Evolutionary conservation across 2,329 filamentous ascomycete species (phyloP).

Genomic region (Trichoderma endophyticum): DNA sequence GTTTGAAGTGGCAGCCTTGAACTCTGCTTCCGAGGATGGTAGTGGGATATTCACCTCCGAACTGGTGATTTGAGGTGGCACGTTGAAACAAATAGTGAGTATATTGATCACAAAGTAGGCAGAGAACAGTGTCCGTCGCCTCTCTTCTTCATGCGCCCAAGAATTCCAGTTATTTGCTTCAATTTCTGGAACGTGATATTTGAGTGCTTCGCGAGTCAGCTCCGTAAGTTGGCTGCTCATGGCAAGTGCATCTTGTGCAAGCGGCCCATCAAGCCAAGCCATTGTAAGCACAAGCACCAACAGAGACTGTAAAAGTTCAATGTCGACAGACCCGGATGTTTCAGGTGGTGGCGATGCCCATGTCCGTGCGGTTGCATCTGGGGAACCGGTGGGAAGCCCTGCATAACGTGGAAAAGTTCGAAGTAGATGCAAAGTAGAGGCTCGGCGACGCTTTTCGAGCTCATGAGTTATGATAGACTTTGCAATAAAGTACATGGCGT

Average conservation of each 20-base stretch:
- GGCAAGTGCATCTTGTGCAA: neutral
- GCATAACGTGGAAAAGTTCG: neutral
- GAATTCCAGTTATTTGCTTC: neutral
- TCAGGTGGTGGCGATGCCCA: neutral
- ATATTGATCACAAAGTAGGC: neutral
- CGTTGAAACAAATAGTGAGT: neutral
- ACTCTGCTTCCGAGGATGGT: neutral
- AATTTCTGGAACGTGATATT: neutral
- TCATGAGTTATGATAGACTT: neutral
- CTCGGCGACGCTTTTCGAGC: neutral
- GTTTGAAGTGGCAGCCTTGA: neutral
- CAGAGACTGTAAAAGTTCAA: neutral
- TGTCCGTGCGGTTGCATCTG: neutral
- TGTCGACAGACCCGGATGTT: neutral
- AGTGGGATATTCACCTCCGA: neutral
- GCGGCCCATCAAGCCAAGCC: neutral
- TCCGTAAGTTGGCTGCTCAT: neutral
- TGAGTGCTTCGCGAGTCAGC: neutral
- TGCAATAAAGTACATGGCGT: neutral
- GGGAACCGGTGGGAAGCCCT: neutral
- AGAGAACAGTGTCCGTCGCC: neutral
- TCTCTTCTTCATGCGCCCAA: neutral
- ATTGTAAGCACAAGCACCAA: neutral
- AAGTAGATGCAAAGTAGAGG: neutral
- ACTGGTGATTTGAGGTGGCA: neutral